Base-by-base conservation (phyloP, 768 basidiomycete species). In the Podaxis carcinomalis region DNA sequence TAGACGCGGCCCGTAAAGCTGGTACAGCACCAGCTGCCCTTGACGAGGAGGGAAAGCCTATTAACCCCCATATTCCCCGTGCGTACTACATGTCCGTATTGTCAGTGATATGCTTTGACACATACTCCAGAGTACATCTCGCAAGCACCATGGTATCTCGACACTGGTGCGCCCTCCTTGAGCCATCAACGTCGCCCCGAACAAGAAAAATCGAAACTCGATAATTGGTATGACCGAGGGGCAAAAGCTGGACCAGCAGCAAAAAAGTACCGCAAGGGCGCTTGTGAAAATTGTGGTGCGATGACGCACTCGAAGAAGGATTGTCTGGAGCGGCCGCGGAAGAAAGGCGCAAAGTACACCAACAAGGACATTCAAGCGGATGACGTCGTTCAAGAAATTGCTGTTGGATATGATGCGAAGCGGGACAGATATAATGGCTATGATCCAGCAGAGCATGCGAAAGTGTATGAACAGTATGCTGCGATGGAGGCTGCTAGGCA, bases 41-140 rank as follows among this genome's bases (percentile, higher is more conserved):
- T 35, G 97, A 99, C 70, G 92, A 94, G 73, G 90, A 97, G 73
- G 97, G 97, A 55, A 88, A 84, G 68, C 87, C 94, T 53, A 98
- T 99, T 77, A 99, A 98, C 69, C 97, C 97, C 36, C 97, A 99
- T 74, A 98, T 99, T 77, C 97, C 97, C 70, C 93, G 95, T 95
- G 66, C 63, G 91, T 79, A 9, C 4, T 10, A 49, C 19, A 16
- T 54, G n/a, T 42, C 4, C 11, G 55, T 23, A 47, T 56, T 32
- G 1, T 35, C 16, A 11, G 49, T 35, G 53, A 62, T 27, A 59
- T 27, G 19, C 40, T 39, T 55, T 65, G 56, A 61, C 28, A 51
- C 5, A 59, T 28, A 39, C 53, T 61, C 16, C 66, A 95, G 93
- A 98, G 77, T 99, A 98, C 72, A 99, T 99, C 72, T 93, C 96